Conservation (phyloP, 805 yeast genomes). For the Ascoidea tarda region DNA sequence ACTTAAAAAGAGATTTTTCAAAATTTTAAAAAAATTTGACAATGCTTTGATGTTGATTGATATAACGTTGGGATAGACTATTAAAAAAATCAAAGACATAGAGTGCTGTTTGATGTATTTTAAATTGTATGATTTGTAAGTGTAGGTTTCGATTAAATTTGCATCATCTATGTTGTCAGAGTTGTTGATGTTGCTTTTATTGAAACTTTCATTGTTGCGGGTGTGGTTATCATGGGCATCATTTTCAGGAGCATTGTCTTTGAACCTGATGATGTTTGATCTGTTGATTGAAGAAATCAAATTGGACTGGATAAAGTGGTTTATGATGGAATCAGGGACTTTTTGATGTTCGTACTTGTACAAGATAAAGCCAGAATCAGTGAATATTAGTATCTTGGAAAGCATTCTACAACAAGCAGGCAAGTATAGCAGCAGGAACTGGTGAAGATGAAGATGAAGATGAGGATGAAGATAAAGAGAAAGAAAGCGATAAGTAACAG, state of each 20-base stretch:
- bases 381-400: conserved; percentile 5
- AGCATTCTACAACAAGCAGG: neutral
- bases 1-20: too few relatives aligned
- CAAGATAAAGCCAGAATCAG: conserved; percentile 8
- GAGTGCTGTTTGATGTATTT: too few relatives aligned
- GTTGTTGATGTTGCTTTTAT: conserved; percentile 2
- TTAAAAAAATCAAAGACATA: neutral
- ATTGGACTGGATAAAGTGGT: conserved; percentile 1
- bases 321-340: neutral
- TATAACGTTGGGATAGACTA: neutral
- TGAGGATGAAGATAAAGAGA: neutral
- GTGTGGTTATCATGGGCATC: conserved; percentile 11
- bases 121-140: neutral
- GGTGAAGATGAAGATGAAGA: neutral
- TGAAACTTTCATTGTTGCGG: conserved; percentile 5
- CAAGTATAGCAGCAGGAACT: neutral
- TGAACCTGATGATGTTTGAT: conserved; percentile 3
- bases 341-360: conserved; percentile 1
- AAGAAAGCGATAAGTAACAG: too few relatives aligned
- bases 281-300: conserved; percentile 3
- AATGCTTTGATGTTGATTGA: neutral
- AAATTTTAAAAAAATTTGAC: too few relatives aligned
- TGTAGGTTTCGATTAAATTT: neutral
- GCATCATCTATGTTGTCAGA: conserved; percentile 1
- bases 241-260: conserved; percentile 7